These are phyloP conservation scores for Schizosaccharomyces pombe DNA, from an alignment of 805 yeast genomes.

Conservation along the genomic window DNA sequence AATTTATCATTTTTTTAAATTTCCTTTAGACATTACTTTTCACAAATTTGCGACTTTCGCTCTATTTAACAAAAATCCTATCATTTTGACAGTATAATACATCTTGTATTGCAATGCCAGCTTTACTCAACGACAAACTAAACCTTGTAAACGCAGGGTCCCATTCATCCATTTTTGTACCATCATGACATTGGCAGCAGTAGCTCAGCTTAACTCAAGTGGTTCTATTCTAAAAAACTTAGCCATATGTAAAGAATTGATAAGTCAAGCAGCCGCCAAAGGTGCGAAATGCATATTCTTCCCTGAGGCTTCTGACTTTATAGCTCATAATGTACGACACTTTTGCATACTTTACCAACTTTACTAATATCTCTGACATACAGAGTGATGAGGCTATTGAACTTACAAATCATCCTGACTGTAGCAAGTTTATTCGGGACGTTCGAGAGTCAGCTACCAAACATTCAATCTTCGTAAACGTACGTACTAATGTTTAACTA, in stretches of 20 bases:
- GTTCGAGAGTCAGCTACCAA: slow-evolving; percentile 25
- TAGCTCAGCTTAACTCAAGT: slow-evolving; percentile 69
- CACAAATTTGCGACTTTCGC: no score
- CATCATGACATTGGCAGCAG: slow-evolving; percentile 43
- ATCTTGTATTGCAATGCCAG: no score
- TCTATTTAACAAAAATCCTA: no score
- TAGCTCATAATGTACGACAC: slow-evolving; percentile 27
- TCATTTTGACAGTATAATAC: no score
- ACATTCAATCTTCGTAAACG: slow-evolving; percentile 29
- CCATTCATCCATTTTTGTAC: neutral
- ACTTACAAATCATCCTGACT: slow-evolving; percentile 28
- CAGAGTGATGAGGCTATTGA: slow-evolving; percentile 34
- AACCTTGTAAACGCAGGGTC: neutral
- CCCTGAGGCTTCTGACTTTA: slow-evolving; percentile 86
- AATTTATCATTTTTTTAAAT: no score
- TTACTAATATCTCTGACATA: neutral
- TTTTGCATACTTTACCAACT: neutral
- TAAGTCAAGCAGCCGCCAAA: slow-evolving; percentile 35
- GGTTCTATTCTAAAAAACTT: slow-evolving; percentile 38
- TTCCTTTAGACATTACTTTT: no score
- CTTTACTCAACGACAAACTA: no score
- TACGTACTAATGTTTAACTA: neutral
- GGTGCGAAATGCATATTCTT: slow-evolving; percentile 42
- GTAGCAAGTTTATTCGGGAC: slow-evolving; percentile 21
- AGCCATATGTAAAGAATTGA: slow-evolving; percentile 30